Evolutionary conservation across 768 basidiomycete genomes (phyloP).

Genomic region (Leccinum subgranulosum): DNA sequence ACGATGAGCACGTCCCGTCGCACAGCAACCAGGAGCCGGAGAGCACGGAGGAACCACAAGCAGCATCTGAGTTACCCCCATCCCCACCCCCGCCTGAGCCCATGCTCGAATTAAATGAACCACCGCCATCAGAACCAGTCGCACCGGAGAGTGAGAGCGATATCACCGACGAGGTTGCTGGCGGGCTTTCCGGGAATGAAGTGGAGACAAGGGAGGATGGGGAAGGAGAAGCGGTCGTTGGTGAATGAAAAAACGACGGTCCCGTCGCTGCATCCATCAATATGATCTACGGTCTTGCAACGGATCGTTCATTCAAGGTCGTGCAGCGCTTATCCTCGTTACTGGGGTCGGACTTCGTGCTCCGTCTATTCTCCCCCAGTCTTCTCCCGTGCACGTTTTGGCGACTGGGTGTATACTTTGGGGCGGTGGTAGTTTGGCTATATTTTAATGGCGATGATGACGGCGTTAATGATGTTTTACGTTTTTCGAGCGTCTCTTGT

Average conservation of each 20-base stretch:
- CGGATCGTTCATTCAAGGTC: not conserved
- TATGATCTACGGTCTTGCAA: not conserved
- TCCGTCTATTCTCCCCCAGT: conserved; percentile 18
- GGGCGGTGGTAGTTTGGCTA: not conserved
- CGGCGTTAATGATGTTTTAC: not conserved
- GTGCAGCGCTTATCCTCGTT: not conserved
- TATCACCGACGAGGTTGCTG: conserved; percentile 32
- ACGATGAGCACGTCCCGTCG: not conserved
- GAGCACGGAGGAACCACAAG: not conserved
- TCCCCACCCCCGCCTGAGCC: conserved; percentile 1
- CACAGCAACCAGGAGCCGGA: conserved; percentile 1
- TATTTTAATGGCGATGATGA: not conserved
- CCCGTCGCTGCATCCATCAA: conserved; percentile 9
- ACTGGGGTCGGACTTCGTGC: conserved; percentile 6
- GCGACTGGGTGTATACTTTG: not conserved
- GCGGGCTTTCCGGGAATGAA: conserved; percentile 20
- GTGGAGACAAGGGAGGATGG: conserved; percentile 3
- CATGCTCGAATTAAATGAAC: conserved; percentile 28
- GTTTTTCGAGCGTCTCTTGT: not conserved
- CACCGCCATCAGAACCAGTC: conserved; percentile 31
- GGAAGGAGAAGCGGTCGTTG: conserved; percentile 13
- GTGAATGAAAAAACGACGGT: conserved; percentile 14
- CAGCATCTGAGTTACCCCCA: conserved; percentile 6
- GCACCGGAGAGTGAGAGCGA: conserved; percentile 34
- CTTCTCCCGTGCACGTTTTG: not conserved